Conservation (phyloP, 2,329 filamentous ascomycete genomes). For the Pseudogymnoascus sp. region DNA sequence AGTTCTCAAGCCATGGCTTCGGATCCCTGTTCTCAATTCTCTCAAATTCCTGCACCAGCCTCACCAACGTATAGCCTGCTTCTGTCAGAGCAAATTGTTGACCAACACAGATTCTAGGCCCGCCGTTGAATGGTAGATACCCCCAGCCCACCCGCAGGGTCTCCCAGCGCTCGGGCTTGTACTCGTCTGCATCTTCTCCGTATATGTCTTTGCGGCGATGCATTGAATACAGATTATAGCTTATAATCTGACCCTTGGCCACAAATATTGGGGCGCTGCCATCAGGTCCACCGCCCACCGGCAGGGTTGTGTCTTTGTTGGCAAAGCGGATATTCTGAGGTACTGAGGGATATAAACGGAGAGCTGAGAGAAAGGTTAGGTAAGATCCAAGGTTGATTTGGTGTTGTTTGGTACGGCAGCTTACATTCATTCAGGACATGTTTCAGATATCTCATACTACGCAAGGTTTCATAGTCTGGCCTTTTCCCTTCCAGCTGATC, state of each 20-base stretch:
- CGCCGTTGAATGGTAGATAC: slow-evolving; percentile 31
- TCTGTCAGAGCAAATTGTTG: slow-evolving; percentile 31
- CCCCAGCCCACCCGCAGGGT: slow-evolving; percentile 34
- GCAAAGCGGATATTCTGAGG: slow-evolving; percentile 44
- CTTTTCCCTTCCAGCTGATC: slow-evolving; percentile 1
- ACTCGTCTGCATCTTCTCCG: slow-evolving; percentile 27
- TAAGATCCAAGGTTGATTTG: slow-evolving; percentile 19
- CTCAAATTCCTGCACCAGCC: slow-evolving; percentile 28
- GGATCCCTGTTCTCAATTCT: slow-evolving; percentile 24
- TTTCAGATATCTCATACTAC: slow-evolving; percentile 23
- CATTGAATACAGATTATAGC: slow-evolving; percentile 22
- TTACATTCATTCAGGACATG: slow-evolving; percentile 22
- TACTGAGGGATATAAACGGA: slow-evolving; percentile 45
- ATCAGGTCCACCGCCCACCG: slow-evolving; percentile 29
- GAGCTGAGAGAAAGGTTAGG: slow-evolving; percentile 36
- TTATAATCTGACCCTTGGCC: slow-evolving; percentile 20
- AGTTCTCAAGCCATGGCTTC: slow-evolving; percentile 16
- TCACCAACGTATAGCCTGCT: slow-evolving; percentile 27
- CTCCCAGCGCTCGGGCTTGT: slow-evolving; percentile 29
- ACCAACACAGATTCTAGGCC: slow-evolving; percentile 30
- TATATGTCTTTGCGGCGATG: slow-evolving; percentile 28
- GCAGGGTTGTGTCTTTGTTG: slow-evolving; percentile 34
- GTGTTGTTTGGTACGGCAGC: background rate
- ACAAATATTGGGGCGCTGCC: slow-evolving; percentile 27
- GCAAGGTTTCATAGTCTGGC: slow-evolving; percentile 23